Base-by-base conservation (phyloP, 2,329 filamentous ascomycete genomes). In the Escovopsis sp. region DNA sequence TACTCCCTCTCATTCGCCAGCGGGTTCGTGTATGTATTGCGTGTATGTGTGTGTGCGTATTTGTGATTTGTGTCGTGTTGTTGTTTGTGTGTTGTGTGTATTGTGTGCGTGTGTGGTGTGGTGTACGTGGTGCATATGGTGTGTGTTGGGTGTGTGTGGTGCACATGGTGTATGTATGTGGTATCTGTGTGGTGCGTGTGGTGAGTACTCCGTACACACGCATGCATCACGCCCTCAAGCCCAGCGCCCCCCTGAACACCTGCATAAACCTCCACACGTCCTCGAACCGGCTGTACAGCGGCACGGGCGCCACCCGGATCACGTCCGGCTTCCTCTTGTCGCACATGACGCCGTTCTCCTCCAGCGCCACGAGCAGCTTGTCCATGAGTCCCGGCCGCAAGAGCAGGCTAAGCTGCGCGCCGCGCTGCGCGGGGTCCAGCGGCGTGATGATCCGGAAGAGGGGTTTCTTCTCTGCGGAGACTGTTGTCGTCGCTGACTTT, bases 241-340 rank as follows among this genome's bases (percentile, higher is more conserved):
- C 45, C 39, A 61, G 41, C 6, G 57, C 53, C 1, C 43, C 44
- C 27, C 54, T 47, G 33, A 68, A 35, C 4, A 60, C 51, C 41
- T 62, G 52, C 54, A 67, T 62, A 37, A 65, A 66, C 32, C 45
- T 56, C 57, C 57, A 66, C 6, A 86, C 76, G 46, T 94, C 86
- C 39, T 66, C 64, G 51, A 82, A 92, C 0, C 70, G 74, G 48
- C 88, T 88, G 57, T 93, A 94, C 44, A 94, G 54, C 8, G 86
- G 85, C 29, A 81, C 79, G 1, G 87, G 86, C 2, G 86, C 84
- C 2, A 92, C 75, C 2, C 86, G 66, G 34, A 94, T 77, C 13
- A 94, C 86, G 51, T 87, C 77, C 1, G 87, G 86, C 54, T 82
- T 83, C 39, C 86, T 66, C 65, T 90, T 81, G 51, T 94, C 86